Percentiles rank a stretch among this genome's conserved stretches.
Evolutionary conservation across 345 rosid genomes (phyloP).

Genomic region (Firmiana major): DNA sequence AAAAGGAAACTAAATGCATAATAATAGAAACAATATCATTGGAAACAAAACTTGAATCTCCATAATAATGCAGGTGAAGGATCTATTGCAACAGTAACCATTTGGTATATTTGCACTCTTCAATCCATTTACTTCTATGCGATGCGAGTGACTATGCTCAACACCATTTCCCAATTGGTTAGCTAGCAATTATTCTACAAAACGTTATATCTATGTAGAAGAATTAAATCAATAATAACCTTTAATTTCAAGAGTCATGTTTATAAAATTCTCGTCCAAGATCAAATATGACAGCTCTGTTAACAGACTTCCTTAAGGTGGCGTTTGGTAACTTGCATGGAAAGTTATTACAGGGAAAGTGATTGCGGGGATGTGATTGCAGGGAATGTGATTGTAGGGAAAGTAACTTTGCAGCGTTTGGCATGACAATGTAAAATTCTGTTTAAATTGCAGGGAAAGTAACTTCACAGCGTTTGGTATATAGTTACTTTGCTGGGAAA

Average conservation of each 20-base stretch:
- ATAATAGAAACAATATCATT: background rate
- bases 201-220: background rate
- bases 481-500: too few relatives aligned
- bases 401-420: too few relatives aligned
- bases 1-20: background rate
- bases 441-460: too few relatives aligned
- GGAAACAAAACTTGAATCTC: constrained; percentile 79
- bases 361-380: too few relatives aligned
- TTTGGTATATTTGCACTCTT: constrained; percentile 40
- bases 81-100: constrained; percentile 48
- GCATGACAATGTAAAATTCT: too few relatives aligned
- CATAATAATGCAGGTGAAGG: constrained; percentile 63
- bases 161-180: constrained; percentile 48
- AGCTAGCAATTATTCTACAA: constrained; percentile 26
- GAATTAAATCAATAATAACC: background rate
- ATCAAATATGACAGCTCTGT: constrained; percentile 60
- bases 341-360: too few relatives aligned
- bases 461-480: too few relatives aligned
- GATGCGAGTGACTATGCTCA: constrained; percentile 45
- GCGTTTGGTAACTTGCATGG: too few relatives aligned
- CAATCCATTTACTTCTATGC: constrained; percentile 38
- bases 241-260: background rate
- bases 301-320: constrained; percentile 80
- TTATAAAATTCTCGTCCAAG: constrained; percentile 34
- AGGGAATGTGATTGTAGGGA: too few relatives aligned